phyloP scores from a whole-genome alignment of 1,139 yeast species.

The Trichomonascaceae sp. region DNA sequence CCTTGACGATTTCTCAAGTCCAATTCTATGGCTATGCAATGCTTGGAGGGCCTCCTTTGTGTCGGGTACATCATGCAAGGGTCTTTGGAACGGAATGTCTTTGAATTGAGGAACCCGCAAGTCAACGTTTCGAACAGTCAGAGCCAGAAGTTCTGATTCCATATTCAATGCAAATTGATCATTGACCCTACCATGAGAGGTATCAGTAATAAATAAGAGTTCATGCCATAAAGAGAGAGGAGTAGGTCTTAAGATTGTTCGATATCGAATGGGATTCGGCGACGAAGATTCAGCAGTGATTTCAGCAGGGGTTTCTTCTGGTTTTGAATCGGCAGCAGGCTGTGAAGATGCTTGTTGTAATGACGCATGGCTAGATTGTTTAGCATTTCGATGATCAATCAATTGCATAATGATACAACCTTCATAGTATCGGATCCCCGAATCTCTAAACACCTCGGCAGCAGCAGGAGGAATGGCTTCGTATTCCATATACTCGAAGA shows the following conservation, averaged over 20 bases:
- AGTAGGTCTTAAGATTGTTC: slow-evolving; percentile 74
- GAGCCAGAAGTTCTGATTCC: slow-evolving; percentile 77
- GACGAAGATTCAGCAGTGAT: slow-evolving; percentile 3
- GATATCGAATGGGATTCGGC: slow-evolving; percentile 58
- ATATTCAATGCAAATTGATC: slow-evolving; percentile 70
- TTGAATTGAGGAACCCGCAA: slow-evolving; percentile 45
- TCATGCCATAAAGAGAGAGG: slow-evolving; percentile 80
- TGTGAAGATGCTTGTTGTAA: background rate
- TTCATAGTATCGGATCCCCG: slow-evolving; percentile 75
- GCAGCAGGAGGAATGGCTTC: slow-evolving; percentile 87
- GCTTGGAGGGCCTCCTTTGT: slow-evolving; percentile 6
- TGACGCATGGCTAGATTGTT: background rate
- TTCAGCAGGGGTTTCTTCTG: background rate
- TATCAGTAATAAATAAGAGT: slow-evolving; percentile 75
- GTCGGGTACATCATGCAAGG: slow-evolving; percentile 8
- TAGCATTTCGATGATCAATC: slow-evolving; percentile 57
- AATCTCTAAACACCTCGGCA: slow-evolving; percentile 82
- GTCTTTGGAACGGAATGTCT: slow-evolving; percentile 1
- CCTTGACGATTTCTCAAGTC: slow-evolving; percentile 24
- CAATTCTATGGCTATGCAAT: slow-evolving; percentile 23
- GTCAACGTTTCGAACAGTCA: slow-evolving; percentile 72
- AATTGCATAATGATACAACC: slow-evolving; percentile 84
- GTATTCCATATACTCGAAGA: slow-evolving; percentile 67
- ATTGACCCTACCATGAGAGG: slow-evolving; percentile 58
- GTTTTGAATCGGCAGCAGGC: background rate